A percentile compares a stretch with the other conserved stretches of the same genome.
Conservation (phyloP, 352 stramenopile species). For the Phytopythium kandeliae region DNA sequence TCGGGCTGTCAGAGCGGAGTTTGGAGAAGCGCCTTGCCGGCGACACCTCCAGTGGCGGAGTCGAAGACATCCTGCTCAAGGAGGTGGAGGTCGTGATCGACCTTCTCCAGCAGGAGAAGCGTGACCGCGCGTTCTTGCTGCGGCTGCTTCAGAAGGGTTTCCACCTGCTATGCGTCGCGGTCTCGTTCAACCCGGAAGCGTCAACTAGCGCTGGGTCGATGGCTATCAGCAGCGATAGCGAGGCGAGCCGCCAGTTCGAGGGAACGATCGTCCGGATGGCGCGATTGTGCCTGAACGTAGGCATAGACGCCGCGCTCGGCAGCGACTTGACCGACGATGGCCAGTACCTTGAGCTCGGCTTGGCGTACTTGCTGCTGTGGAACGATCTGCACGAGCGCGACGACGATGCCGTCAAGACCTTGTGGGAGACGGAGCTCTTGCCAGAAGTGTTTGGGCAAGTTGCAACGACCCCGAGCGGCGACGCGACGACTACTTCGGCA, state of each 20-base stretch:
- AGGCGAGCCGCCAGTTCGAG: neutral
- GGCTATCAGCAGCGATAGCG: neutral
- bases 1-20: conserved; percentile 59
- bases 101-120: conserved; percentile 51
- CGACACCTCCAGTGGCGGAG: conserved; percentile 10
- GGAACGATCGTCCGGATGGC: neutral
- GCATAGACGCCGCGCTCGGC: neutral
- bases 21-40: conserved; percentile 37
- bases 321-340: neutral
- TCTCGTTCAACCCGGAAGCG: conserved; percentile 1
- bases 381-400: conserved; percentile 20
- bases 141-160: conserved; percentile 57
- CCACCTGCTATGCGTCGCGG: conserved; percentile 23
- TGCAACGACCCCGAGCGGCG: neutral
- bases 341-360: conserved; percentile 32
- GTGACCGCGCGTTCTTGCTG: conserved; percentile 46
- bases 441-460: conserved; percentile 9
- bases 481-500: neutral
- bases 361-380: conserved; percentile 43
- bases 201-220: neutral
- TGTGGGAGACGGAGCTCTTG: conserved; percentile 34
- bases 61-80: conserved; percentile 43
- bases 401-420: conserved; percentile 21
- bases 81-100: conserved; percentile 66
- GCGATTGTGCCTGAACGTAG: conserved; percentile 4